Base-by-base conservation (phyloP, 768 basidiomycete genomes). In the Suillus clintonianus region DNA sequence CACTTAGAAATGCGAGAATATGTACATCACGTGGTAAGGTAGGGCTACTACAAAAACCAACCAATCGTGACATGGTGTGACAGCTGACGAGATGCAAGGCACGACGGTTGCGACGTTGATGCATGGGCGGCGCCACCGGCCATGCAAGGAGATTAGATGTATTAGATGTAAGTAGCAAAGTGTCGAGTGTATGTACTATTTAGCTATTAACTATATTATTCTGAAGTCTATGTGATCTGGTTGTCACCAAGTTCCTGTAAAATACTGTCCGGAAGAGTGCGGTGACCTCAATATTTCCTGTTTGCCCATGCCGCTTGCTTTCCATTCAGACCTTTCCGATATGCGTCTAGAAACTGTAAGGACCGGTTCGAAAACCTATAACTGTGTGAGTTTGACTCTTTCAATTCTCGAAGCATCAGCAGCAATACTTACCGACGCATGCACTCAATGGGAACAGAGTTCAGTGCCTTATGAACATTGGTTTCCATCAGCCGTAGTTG, bases 401-500 rank as follows among this genome's bases (percentile, higher is more conserved):
- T n/a, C n/a, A n/a, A n/a, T n/a, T n/a, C n/a, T n/a, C n/a, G n/a
- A n/a, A n/a, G n/a, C n/a, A n/a, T n/a, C n/a, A n/a, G n/a, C n/a
- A n/a, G n/a, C n/a, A 22, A 22, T 22, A 67, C 66, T 61, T 57
- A 71, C 72, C 62, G 11, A 32, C n/a, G 45, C 19, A 74, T 74
- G 5, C 48, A 67, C 42, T 64, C 61, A 24, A 70, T 45, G 0
- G 74, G 64, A 0, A 81, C 66, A 1, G 64, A 39, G 15, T 78
- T 71, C 1, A 82, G 61, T 0, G 73, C 68, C 3, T 24, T 39
- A 13, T 73, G 8, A 0, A 76, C 69, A 71, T 81, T 81, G 15
- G 36, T 22, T 58, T 76, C 67, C 5, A 82, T 65, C 47, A n/a
- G n/a, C n/a, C n/a, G n/a, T n/a, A n/a, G n/a, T n/a, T n/a, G n/a